These are phyloP conservation scores for Globisporangium carolinianum DNA, from an alignment of 352 stramenopile genomes.

Conservation along the genomic window DNA sequence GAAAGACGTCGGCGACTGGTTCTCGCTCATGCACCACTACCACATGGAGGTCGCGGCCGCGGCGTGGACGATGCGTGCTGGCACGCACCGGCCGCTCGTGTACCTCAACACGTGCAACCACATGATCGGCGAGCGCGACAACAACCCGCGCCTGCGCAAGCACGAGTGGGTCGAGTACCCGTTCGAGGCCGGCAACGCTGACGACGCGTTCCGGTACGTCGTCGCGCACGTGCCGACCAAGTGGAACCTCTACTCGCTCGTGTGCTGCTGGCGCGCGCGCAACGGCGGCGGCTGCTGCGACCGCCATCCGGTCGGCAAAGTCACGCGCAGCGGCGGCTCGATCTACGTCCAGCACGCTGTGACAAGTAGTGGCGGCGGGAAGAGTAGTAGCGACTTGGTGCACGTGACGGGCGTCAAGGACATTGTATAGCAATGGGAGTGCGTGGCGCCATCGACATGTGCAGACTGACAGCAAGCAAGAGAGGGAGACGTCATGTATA, in stretches of 20 bases:
- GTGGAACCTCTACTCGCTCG: conserved; percentile 82
- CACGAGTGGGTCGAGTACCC: conserved; percentile 80
- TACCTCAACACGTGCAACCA: conserved; percentile 88
- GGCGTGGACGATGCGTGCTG: conserved; percentile 37
- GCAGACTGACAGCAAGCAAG: not conserved
- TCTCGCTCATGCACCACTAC: conserved; percentile 89
- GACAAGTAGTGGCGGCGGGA: not conserved
- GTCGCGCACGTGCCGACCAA: conserved; percentile 82
- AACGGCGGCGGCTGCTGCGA: conserved; percentile 78
- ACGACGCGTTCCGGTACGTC: conserved; percentile 73
- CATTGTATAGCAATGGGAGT: not conserved
- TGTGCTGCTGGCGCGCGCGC: conserved; percentile 65
- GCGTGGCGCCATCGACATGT: not conserved
- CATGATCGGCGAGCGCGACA: conserved; percentile 84
- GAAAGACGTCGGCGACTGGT: conserved; percentile 75
- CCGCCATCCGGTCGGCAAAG: conserved; percentile 42
- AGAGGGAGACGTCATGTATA: not conserved
- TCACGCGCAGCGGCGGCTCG: conserved; percentile 49
- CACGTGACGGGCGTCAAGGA: not conserved
- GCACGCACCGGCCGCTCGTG: conserved; percentile 55
- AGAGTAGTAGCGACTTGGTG: not conserved
- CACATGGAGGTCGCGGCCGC: conserved; percentile 35
- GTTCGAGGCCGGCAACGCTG: conserved; percentile 56
- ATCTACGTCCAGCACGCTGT: conserved; percentile 41
- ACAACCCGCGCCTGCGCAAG: conserved; percentile 67